These are phyloP conservation scores for Trichoderma virens DNA, from an alignment of 495 filamentous ascomycete genomes.

Conservation along the genomic window DNA sequence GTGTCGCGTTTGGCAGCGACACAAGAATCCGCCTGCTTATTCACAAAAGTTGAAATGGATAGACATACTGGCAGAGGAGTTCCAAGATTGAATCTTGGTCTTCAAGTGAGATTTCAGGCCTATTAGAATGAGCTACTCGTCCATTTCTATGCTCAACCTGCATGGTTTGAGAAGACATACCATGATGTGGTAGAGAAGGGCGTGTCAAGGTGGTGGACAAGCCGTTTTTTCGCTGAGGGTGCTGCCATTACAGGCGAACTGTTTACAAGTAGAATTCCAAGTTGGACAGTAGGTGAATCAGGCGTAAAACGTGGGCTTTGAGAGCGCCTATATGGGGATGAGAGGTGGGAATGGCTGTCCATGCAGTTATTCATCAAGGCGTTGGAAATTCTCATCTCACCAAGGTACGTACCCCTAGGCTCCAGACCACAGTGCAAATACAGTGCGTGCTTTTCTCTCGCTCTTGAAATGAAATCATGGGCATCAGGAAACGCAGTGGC, in stretches of 20 bases:
- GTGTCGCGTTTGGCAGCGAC: background rate
- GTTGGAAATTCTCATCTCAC: too few species aligned
- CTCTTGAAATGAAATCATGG: too few species aligned
- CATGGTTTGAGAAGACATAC: constrained; percentile 15
- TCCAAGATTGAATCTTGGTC: constrained; percentile 49
- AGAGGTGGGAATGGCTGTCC: too few species aligned
- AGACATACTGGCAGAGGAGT: constrained; percentile 44
- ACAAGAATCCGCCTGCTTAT: background rate
- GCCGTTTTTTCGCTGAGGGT: background rate
- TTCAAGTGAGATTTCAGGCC: constrained; percentile 40
- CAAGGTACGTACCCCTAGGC: too few species aligned
- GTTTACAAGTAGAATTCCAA: too few species aligned
- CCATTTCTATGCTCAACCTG: background rate
- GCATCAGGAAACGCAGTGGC: too few species aligned
- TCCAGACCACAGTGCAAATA: too few species aligned
- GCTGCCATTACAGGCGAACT: background rate
- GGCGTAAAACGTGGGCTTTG: too few species aligned
- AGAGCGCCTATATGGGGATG: too few species aligned
- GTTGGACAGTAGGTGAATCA: background rate
- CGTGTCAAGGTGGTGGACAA: constrained; percentile 33
- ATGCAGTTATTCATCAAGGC: too few species aligned
- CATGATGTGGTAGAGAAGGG: constrained; percentile 32
- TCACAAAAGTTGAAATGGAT: constrained; percentile 7
- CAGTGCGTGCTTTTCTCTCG: too few species aligned
- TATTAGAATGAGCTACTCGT: constrained; percentile 16